Base-by-base conservation (phyloP, 345 rosid genomes). In the Tarenaya hassleriana region DNA sequence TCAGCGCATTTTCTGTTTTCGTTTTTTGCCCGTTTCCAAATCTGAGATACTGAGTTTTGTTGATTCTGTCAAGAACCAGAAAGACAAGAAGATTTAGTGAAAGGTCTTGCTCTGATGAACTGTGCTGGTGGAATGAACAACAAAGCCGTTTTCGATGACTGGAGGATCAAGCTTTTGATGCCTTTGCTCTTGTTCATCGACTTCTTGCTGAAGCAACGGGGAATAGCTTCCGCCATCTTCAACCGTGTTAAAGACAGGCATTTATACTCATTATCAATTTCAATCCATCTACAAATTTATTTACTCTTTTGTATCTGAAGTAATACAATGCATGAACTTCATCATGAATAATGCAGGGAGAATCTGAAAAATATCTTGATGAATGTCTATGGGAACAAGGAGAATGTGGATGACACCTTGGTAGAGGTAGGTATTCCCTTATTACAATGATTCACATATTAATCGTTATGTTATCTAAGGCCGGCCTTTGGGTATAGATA, bases 51-150 rank as follows among this genome's bases (percentile, higher is more conserved):
- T 5, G 29, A 24, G 29, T 24, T 24, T 15, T 27, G 16, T 0
- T 19, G 27, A 27, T 14, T 19, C 1, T 21, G 24, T 27, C 17
- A 20, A n/a, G 49, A 27, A 50, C 9, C 68, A 83, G 95, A 77
- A 50, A 49, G 82, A 12, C 57, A 62, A 44, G 58, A 16, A 56
- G 69, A 55, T 56, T 65, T 84, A 43, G 87, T 86, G 10, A 70
- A 60, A 54, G 97, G 88, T n/a, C 79, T 90, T 32, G 97, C 74
- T 52, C 72, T 90, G 47, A 56, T 90, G 73, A 90, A 90, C 6
- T 90, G 95, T 70, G 77, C 97, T 19, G 95, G 97, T 62, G 95
- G 97, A 43, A 86, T 90, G 97, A 90, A 90, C 74, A 86, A 86
- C 71, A 86, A 90, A 73, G 95, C 95, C 1, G 69, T 86, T 53